phyloP scores from a whole-genome alignment of 2,329 filamentous ascomycete species.

The Achaetomium macrosporum region DNA sequence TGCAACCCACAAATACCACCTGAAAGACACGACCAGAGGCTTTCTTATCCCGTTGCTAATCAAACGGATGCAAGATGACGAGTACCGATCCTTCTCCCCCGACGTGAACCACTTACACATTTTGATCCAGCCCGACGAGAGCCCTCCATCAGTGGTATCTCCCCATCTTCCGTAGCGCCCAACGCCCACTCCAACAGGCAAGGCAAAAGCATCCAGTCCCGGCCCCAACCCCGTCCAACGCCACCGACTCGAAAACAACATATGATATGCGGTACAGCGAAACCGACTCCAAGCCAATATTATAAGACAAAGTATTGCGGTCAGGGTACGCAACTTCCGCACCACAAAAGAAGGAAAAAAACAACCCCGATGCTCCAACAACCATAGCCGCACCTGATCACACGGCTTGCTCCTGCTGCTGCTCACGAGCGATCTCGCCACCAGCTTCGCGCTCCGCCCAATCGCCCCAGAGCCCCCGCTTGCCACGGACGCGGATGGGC shows the following conservation, averaged over 20 bases:
- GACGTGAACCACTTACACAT: neutral
- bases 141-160: conserved; percentile 20
- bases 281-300: neutral
- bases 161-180: conserved; percentile 22
- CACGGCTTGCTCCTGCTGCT: conserved; percentile 34
- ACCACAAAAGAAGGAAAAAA: neutral
- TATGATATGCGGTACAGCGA: conserved; percentile 12
- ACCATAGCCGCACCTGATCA: conserved; percentile 18
- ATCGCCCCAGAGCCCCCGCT: conserved; percentile 91
- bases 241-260: conserved; percentile 3
- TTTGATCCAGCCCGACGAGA: conserved; percentile 9
- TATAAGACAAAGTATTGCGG: neutral
- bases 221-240: neutral
- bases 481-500: conserved; percentile 76
- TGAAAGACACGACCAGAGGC: neutral
- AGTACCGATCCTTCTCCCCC: neutral
- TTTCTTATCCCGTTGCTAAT: neutral
- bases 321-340: neutral
- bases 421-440: conserved; percentile 50
- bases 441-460: conserved; percentile 80
- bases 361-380: conserved; percentile 20
- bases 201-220: conserved; percentile 5
- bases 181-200: conserved; percentile 20
- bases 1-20: neutral
- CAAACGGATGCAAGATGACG: neutral